phyloP scores from a whole-genome alignment of 2,329 filamentous ascomycete species.

The Aspergillus alliaceus region DNA sequence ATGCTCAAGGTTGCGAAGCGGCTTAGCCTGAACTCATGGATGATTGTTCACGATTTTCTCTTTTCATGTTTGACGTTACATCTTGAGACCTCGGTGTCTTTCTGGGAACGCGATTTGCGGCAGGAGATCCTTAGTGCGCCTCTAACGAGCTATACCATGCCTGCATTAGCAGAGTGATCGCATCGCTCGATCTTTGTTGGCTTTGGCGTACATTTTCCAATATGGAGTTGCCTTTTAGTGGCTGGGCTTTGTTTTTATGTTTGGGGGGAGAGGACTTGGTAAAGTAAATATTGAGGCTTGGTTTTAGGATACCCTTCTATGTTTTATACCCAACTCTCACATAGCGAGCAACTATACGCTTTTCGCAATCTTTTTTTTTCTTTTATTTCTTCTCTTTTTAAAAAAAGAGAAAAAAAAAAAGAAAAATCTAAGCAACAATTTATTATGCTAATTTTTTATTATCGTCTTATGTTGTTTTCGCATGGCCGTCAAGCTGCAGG shows the following conservation, averaged over 20 bases:
- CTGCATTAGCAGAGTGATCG: slow-evolving; percentile 17
- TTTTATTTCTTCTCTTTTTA: too few species aligned
- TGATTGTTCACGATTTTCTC: slow-evolving; percentile 36
- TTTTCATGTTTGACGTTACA: slow-evolving; percentile 37
- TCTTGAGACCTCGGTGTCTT: slow-evolving; percentile 19
- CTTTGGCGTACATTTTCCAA: background rate
- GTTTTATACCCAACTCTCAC: background rate
- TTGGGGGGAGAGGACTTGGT: background rate
- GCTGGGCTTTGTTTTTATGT: too few species aligned
- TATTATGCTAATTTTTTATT: background rate
- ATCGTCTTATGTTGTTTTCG: background rate
- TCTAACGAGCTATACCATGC: slow-evolving; percentile 36
- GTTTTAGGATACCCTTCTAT: background rate
- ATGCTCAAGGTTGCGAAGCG: slow-evolving; percentile 44
- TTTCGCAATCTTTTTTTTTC: background rate
- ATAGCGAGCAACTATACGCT: background rate
- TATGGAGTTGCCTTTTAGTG: background rate
- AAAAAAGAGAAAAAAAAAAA: too few species aligned
- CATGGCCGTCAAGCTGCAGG: background rate
- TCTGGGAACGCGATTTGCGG: slow-evolving; percentile 35
- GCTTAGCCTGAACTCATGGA: slow-evolving; percentile 33
- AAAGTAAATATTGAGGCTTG: background rate
- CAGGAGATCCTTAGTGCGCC: slow-evolving; percentile 38
- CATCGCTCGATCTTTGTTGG: background rate
- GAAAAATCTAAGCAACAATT: background rate